Evolutionary conservation across 2,329 filamentous ascomycete genomes (phyloP).

Genomic region (Calonectria leucothoes): DNA sequence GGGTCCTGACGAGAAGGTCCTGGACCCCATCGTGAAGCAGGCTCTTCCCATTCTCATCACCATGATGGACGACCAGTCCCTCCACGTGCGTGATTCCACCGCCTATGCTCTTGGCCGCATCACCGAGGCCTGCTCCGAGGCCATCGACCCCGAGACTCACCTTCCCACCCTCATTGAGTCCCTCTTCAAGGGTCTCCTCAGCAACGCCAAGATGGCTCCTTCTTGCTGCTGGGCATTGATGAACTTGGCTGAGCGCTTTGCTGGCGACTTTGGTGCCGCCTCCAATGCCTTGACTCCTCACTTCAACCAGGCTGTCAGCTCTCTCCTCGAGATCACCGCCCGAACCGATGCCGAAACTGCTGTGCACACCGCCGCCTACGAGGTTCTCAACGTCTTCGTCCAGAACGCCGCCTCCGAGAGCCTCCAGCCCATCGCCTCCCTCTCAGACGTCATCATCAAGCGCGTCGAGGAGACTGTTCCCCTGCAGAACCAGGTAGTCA

Average conservation of each 20-base stretch:
- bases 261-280: conserved; percentile 81
- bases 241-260: conserved; percentile 97
- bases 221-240: conserved; percentile 99
- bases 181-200: conserved; percentile 89
- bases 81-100: conserved; percentile 95
- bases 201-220: conserved; percentile 94
- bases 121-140: conserved; percentile 90
- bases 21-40: conserved; percentile 96
- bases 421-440: conserved; percentile 79
- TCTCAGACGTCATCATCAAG: conserved; percentile 90
- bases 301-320: conserved; percentile 91
- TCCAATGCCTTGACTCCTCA: conserved; percentile 89
- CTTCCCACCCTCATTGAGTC: conserved; percentile 87
- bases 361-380: conserved; percentile 94
- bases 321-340: conserved; percentile 87
- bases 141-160: conserved; percentile 87
- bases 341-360: conserved; percentile 85
- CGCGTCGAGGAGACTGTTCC: conserved; percentile 90
- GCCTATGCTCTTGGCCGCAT: conserved; percentile 97
- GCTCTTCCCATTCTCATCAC: conserved; percentile 90
- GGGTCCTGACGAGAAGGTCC: conserved; percentile 90
- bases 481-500: conserved; percentile 93
- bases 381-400: conserved; percentile 95
- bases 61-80: conserved; percentile 89
- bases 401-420: conserved; percentile 91